Percentiles rank a stretch among this genome's conserved stretches.
Conservation (phyloP, 2,329 filamentous ascomycete species). For the Chrysoporthe puriensis region DNA sequence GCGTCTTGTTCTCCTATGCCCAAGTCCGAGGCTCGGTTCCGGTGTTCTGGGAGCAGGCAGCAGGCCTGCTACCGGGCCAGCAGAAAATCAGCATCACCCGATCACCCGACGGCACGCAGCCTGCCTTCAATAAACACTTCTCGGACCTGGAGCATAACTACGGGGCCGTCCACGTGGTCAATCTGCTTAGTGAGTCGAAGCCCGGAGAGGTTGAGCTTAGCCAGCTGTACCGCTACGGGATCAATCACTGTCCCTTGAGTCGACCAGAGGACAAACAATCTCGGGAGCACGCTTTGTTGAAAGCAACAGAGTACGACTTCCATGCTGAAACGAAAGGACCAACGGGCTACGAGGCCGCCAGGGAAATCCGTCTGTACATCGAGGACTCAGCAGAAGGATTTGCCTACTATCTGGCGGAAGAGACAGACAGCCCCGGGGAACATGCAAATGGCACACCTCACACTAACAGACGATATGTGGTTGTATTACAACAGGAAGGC, state of each 20-base stretch:
- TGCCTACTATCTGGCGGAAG: constrained; percentile 87
- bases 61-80: constrained; percentile 85
- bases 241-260: constrained; percentile 74
- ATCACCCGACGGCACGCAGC: constrained; percentile 87
- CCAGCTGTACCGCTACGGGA: constrained; percentile 76
- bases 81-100: constrained; percentile 93
- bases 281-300: constrained; percentile 73
- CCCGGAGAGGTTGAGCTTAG: constrained; percentile 84
- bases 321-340: constrained; percentile 90
- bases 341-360: constrained; percentile 88
- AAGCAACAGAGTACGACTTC: constrained; percentile 91
- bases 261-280: constrained; percentile 57
- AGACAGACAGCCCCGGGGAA: constrained; percentile 55
- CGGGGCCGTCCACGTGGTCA: constrained; percentile 89
- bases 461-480: constrained; percentile 55
- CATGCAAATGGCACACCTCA: constrained; percentile 44
- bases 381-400: constrained; percentile 82
- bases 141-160: constrained; percentile 84
- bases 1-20: constrained; percentile 86
- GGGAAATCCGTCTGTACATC: constrained; percentile 78
- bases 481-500: constrained; percentile 90
- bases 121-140: constrained; percentile 95
- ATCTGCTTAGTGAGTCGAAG: constrained; percentile 90
- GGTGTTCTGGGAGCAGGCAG: constrained; percentile 94
- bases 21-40: constrained; percentile 93